These are phyloP conservation scores for Trichoderma afroharzianum DNA, from an alignment of 2,329 filamentous ascomycete genomes.

Conservation along the genomic window DNA sequence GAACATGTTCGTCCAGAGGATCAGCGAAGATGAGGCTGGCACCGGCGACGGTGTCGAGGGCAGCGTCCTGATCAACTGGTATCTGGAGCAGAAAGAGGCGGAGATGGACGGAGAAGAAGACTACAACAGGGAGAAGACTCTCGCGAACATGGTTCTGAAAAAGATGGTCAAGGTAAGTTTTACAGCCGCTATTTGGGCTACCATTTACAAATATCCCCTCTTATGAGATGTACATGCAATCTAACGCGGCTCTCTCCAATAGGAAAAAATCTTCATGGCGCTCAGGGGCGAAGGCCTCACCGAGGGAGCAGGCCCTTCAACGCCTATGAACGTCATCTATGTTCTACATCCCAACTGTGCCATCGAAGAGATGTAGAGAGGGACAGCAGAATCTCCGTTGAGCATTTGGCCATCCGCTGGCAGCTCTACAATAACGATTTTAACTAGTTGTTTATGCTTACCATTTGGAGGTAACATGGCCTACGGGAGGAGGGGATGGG, in stretches of 20 bases:
- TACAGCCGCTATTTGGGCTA: neutral
- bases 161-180: slow-evolving; percentile 86
- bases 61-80: slow-evolving; percentile 80
- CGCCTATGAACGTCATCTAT: slow-evolving; percentile 58
- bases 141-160: slow-evolving; percentile 84
- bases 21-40: slow-evolving; percentile 76
- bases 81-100: slow-evolving; percentile 84
- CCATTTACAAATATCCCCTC: slow-evolving; percentile 46
- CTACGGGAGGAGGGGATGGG: neutral
- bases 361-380: slow-evolving; percentile 57
- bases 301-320: slow-evolving; percentile 44
- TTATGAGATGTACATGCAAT: neutral
- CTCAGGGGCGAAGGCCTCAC: slow-evolving; percentile 60
- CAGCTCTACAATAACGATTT: neutral
- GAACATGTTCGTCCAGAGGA: slow-evolving; percentile 75
- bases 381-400: neutral
- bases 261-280: slow-evolving; percentile 86
- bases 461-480: neutral
- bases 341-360: slow-evolving; percentile 93
- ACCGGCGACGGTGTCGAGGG: slow-evolving; percentile 80
- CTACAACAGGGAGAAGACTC: slow-evolving; percentile 66
- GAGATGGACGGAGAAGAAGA: slow-evolving; percentile 79
- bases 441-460: neutral
- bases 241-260: slow-evolving; percentile 45
- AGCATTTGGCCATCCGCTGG: neutral